A percentile compares a stretch with the other conserved stretches of the same genome.
Conservation (phyloP, 306 rosid genomes). For the Cicer arietinum region DNA sequence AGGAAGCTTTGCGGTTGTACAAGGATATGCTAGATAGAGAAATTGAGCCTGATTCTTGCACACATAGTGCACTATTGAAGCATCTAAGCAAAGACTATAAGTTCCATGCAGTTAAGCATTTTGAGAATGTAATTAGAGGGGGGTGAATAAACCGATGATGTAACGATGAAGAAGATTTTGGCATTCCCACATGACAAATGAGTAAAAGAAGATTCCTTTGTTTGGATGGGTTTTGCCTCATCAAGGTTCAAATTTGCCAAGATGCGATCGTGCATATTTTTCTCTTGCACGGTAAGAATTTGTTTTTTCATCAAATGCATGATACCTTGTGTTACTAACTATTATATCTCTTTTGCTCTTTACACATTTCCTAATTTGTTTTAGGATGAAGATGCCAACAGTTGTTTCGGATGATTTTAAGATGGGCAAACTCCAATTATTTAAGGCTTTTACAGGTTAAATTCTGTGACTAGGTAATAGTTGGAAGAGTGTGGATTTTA, state of each 20-base stretch:
- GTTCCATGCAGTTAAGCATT: constrained; percentile 51
- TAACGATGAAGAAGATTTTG: constrained; percentile 44
- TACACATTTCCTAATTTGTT: constrained; percentile 45
- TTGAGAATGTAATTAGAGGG: constrained; percentile 56
- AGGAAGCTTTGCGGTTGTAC: constrained; percentile 75
- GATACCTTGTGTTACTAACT: constrained; percentile 11
- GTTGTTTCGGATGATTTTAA: constrained; percentile 42
- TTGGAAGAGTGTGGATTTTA: constrained; percentile 44
- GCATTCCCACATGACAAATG: constrained; percentile 43
- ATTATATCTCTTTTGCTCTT: constrained; percentile 26
- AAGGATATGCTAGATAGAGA: constrained; percentile 73
- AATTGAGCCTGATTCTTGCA: constrained; percentile 75
- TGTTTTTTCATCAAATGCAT: constrained; percentile 16
- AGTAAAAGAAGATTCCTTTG: constrained; percentile 29
- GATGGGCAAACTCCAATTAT: constrained; percentile 41
- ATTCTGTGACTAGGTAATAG: constrained; percentile 44
- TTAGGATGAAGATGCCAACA: constrained; percentile 54
- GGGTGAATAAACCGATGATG: constrained; percentile 48
- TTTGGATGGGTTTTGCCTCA: constrained; percentile 40
- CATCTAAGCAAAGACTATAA: constrained; percentile 60
- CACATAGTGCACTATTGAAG: constrained; percentile 70
- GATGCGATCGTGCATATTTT: constrained; percentile 25
- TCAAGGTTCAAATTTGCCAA: constrained; percentile 21
- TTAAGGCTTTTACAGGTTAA: constrained; percentile 38
- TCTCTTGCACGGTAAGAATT: constrained; percentile 40